Evolutionary conservation across 371 early-diverging fungal genomes (phyloP), one percentile per base, ranked within the genome.

Genomic region (Syncephalis fuscata): DNA sequence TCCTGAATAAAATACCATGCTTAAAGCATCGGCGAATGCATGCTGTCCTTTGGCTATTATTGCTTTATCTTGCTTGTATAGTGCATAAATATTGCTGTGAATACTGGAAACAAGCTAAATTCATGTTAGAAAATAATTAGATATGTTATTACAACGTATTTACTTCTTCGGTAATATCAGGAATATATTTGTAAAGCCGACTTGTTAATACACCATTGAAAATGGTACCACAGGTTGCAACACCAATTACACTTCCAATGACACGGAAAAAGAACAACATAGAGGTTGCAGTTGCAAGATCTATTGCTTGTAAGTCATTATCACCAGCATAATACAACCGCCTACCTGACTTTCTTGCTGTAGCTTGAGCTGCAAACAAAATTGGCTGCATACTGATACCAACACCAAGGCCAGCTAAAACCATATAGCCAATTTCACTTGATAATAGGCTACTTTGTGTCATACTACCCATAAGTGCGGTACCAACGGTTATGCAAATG

Each of bases 401-500:
- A 36, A 64, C 55, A 1, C 76, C 78, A 16, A 69, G 27, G 7
- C 80, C 80, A 21, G 66, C 50, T 47, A 78, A 45, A 15, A 73
- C 47, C 16, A 76, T 53, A 51, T 55, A 67, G 0, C 46, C 48
- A 46, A 70, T 56, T 50, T 66, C 67, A 10, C 58, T 7, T 5
- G 52, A 58, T 2, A 50, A 20, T 3, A 50, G 27, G 8, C 73
- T 57, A 17, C 53, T 52, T 5, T 48, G 49, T 1, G 51, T 58
- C 24, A 73, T 51, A 24, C 65, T 64, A 7, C 68, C 62, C 23
- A 78, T 60, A 21, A 77, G 54, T 0, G 53, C 67, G 8, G 56
- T 48, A 21, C 73, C 75, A 7, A 65, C 42, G 0, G 58, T 54
- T 23, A 65, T 47, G 38, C 75, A 4, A 17, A 62, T 57, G 22